phyloP scores from a whole-genome alignment of 306 rosid species.

The Gynostemma pentaphyllum region DNA sequence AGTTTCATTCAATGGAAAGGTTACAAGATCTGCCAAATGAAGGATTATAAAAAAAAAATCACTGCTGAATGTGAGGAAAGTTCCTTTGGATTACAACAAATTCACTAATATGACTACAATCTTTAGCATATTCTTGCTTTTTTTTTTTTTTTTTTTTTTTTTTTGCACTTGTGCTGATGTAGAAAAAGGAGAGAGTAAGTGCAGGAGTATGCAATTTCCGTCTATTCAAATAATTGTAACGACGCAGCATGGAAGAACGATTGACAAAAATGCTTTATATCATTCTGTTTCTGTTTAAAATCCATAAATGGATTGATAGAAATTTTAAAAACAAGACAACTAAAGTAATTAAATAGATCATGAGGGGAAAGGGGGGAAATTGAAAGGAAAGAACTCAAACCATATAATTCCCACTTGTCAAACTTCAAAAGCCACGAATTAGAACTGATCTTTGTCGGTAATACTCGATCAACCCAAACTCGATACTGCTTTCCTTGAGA shows the following conservation, averaged over 20 bases:
- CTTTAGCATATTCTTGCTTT: too few species aligned
- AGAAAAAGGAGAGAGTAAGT: conserved; percentile 3
- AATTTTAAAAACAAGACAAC: neutral
- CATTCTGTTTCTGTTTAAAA: neutral
- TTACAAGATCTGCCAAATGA: too few species aligned
- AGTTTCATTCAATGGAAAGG: too few species aligned
- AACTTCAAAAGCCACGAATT: conserved; percentile 65
- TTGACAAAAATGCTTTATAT: neutral
- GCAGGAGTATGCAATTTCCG: neutral
- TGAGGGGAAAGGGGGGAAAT: neutral
- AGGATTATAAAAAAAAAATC: too few species aligned
- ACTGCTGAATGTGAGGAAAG: neutral
- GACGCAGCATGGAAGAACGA: too few species aligned
- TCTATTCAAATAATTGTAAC: too few species aligned
- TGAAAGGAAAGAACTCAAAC: conserved; percentile 19
- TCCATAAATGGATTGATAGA: neutral
- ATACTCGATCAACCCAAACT: conserved; percentile 58
- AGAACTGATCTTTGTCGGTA: conserved; percentile 36
- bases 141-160: too few species aligned
- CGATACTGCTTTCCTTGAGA: conserved; percentile 54
- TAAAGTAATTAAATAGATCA: neutral
- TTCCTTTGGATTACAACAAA: too few species aligned
- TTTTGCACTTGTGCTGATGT: too few species aligned
- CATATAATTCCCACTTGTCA: conserved; percentile 58
- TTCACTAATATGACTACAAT: too few species aligned